Conservation (phyloP, 139 green algal genomes). For the Picochlorum costavermella region DNA sequence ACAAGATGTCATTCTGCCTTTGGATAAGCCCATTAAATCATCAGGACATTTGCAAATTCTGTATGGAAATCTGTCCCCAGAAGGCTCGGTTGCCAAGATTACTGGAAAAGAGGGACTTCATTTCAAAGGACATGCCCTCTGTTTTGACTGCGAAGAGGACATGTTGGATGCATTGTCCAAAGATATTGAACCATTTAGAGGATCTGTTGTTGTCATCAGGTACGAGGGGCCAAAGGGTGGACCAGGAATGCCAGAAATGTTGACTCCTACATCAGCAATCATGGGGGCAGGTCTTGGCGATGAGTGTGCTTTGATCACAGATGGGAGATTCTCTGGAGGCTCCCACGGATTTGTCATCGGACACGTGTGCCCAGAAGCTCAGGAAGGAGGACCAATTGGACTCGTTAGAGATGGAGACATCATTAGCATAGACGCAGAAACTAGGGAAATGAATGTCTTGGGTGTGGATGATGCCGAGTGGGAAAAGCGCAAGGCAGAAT, state of each 20-base stretch:
- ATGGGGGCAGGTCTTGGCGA: constrained; percentile 95
- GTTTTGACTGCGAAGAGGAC: constrained; percentile 92
- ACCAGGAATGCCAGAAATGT: constrained; percentile 98
- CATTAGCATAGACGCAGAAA: constrained; percentile 81
- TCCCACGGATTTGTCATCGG: constrained; percentile 97
- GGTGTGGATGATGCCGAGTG: constrained; percentile 64
- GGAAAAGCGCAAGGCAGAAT: constrained; percentile 47
- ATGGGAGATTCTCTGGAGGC: constrained; percentile 91
- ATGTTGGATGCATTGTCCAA: constrained; percentile 83
- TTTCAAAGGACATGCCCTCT: constrained; percentile 62
- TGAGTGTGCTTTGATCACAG: constrained; percentile 92
- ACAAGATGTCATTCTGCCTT: constrained; percentile 78
- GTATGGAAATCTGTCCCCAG: constrained; percentile 92
- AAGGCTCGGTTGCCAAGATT: constrained; percentile 96
- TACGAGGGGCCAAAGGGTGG: constrained; percentile 96
- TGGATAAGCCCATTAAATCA: constrained; percentile 85
- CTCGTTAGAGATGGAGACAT: constrained; percentile 86
- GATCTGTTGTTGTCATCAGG: constrained; percentile 85
- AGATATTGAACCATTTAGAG: constrained; percentile 64
- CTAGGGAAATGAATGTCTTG: constrained; percentile 69
- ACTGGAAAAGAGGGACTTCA: constrained; percentile 76
- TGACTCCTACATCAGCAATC: constrained; percentile 93
- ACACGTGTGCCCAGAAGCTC: constrained; percentile 92
- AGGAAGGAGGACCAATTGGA: constrained; percentile 84
- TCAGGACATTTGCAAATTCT: constrained; percentile 71